These are phyloP conservation scores for Anastatica hierochuntica DNA, from an alignment of 345 rosid genomes.

Conservation along the genomic window DNA sequence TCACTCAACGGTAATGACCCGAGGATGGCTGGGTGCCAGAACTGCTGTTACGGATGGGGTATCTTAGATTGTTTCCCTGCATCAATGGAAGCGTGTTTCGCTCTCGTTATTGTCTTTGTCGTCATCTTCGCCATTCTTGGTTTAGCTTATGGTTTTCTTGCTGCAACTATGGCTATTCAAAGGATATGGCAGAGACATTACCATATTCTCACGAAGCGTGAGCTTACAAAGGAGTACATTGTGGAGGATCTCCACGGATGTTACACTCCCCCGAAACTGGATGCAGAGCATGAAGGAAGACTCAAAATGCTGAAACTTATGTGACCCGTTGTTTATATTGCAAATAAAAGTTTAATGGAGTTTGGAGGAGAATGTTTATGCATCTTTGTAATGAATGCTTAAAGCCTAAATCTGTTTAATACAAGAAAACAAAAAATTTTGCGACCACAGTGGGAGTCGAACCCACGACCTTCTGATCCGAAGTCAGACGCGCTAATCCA, in stretches of 20 bases:
- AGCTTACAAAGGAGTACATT: slow-evolving; percentile 82
- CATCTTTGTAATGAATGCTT: too few relatives aligned
- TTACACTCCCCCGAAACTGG: slow-evolving; percentile 73
- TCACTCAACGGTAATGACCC: slow-evolving; percentile 71
- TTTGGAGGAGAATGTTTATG: too few relatives aligned
- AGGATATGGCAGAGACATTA: slow-evolving; percentile 97
- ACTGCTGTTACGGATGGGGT: slow-evolving; percentile 98
- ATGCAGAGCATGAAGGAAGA: slow-evolving; percentile 65
- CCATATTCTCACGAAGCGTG: slow-evolving; percentile 84
- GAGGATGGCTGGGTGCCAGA: slow-evolving; percentile 87
- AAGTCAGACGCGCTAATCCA: slow-evolving; percentile 99
- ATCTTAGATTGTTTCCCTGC: slow-evolving; percentile 94
- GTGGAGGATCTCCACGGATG: slow-evolving; percentile 89
- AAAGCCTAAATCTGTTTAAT: too few relatives aligned
- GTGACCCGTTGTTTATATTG: slow-evolving; percentile 19
- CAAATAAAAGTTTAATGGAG: slow-evolving; percentile 7
- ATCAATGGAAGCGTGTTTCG: slow-evolving; percentile 92
- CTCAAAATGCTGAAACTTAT: slow-evolving; percentile 73
- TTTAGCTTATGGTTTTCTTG: slow-evolving; percentile 89
- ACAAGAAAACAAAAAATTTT: neutral
- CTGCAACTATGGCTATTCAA: slow-evolving; percentile 87
- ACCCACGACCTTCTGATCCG: slow-evolving; percentile 99
- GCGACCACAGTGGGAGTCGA: slow-evolving; percentile 60
- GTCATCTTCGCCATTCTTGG: slow-evolving; percentile 87
- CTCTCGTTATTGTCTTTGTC: slow-evolving; percentile 68